Percentiles rank a stretch among this genome's conserved stretches.
These are phyloP conservation scores for Pythium rhizo-oryzae DNA, from an alignment of 352 stramenopile genomes.

Conservation along the genomic window DNA sequence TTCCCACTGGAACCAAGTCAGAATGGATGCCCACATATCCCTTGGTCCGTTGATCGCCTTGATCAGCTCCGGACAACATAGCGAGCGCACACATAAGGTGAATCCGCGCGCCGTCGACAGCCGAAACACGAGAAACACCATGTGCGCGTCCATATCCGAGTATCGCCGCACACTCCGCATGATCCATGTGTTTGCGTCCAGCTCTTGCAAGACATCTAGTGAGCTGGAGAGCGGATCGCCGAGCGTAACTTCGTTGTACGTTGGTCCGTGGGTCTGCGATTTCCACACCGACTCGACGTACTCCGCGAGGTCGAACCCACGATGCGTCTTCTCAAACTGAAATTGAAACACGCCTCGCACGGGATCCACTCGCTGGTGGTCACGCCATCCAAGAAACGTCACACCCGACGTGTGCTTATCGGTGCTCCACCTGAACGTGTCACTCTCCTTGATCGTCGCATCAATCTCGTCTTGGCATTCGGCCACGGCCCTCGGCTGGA, in stretches of 20 bases:
- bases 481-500: background rate
- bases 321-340: conserved; percentile 4
- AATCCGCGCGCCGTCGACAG: background rate
- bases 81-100: background rate
- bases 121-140: background rate
- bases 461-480: background rate
- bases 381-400: conserved; percentile 11
- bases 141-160: background rate
- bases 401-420: background rate
- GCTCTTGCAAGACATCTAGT: background rate
- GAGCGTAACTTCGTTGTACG: background rate
- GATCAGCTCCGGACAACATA: background rate
- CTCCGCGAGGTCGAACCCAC: background rate
- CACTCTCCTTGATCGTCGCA: background rate
- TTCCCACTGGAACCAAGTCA: background rate
- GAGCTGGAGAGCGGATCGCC: background rate
- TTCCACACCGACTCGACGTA: background rate
- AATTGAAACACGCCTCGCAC: background rate
- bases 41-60: background rate
- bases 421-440: background rate
- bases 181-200: background rate
- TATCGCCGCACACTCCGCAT: background rate
- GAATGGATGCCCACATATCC: background rate
- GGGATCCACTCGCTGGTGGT: background rate
- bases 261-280: background rate